Evolutionary conservation across 345 rosid genomes (phyloP).

Genomic region (Populus ilicifolia): DNA sequence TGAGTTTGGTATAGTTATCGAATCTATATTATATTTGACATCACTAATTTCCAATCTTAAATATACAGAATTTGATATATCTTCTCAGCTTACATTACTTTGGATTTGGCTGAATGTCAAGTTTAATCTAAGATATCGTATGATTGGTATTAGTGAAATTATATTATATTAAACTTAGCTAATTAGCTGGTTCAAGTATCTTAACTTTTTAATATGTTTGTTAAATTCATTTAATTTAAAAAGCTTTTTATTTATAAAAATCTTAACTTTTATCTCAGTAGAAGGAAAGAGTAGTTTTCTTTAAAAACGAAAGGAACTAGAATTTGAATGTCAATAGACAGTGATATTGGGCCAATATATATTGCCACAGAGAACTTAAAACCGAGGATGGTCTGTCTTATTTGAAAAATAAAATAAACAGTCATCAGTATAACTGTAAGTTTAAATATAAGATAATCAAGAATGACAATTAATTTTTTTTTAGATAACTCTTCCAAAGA

Average conservation of each 20-base stretch:
- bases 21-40: rapidly evolving
- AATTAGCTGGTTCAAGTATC: rapidly evolving
- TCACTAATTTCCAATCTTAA: rapidly evolving
- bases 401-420: no score
- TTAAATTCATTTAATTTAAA: no score
- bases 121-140: no score
- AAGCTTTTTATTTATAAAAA: no score
- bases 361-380: not conserved
- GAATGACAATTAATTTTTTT: no score
- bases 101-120: no score
- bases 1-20: rapidly evolving
- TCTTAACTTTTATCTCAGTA: no score
- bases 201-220: rapidly evolving
- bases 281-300: no score
- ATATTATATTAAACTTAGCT: rapidly evolving
- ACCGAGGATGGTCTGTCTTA: not conserved
- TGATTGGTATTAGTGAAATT: no score
- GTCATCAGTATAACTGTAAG: no score
- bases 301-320: not conserved
- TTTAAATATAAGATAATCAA: no score
- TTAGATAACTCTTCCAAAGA: no score
- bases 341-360: not conserved
- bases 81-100: rapidly evolving
- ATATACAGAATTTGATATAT: rapidly evolving
- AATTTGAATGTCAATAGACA: not conserved